Evolutionary conservation across 1,284 basidiomycete genomes (phyloP), one percentile per base, ranked within the genome.

Genomic region (Fomitiporia mediterranea): DNA sequence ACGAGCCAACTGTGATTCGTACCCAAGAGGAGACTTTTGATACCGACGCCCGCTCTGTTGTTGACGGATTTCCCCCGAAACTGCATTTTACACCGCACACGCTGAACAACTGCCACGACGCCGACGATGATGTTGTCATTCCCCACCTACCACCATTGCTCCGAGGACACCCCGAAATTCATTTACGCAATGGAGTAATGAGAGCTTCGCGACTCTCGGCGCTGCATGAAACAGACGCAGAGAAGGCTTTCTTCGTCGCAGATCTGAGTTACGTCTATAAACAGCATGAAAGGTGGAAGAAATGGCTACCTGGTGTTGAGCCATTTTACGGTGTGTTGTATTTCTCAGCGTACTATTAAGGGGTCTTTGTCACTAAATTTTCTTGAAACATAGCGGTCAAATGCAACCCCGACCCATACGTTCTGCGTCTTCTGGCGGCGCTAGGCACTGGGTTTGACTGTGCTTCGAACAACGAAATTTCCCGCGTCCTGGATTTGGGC

Each of bases 371-470:
- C 25, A n/a, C 44, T 46, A 46, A 46, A 28, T 46, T n/a, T 46
- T 56, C 60, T 39, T 46, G 23, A 38, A 37, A 61, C 56, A 56
- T 42, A 91, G 90, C 94, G 55, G 87, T 97, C 68, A 98, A 98
- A 75, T 98, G 95, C 75, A 99, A 98, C 75, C 96, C 97, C 11
- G 96, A 98, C 67, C 93, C 94, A 2, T 91, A 93, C 66, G 86
- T 99, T 48, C 78, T 99, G 53, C 87, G 93, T 60, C 81, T 99
- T 49, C 83, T 99, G 39, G 91, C 94, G 9, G 83, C 89, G 23
- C 75, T 98, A 59, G 96, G 96, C 39, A 79, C 89, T 1, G 94
- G 94, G 13, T 99, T 99, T 74, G 97, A 99, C 73, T 99, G 97
- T 67, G 97, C 97, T n/a, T 98, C 95, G 42, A 91, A 93, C 65